Base-by-base conservation (phyloP, 2,329 filamentous ascomycete genomes). In the Thermothelomyces thermophilus region DNA sequence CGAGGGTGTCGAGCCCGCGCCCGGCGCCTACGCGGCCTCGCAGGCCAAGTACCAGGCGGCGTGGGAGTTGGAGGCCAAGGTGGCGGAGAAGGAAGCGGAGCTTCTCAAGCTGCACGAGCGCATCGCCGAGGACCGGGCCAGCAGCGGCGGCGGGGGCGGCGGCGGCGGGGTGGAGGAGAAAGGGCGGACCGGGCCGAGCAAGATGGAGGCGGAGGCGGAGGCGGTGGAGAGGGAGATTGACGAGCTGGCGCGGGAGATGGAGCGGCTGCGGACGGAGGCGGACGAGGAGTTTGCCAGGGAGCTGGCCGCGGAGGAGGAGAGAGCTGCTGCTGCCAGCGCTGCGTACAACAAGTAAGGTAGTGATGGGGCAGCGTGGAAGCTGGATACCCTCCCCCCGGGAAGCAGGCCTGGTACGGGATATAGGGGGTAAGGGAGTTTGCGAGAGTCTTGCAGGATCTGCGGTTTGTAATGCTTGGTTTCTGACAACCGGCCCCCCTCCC, bases 231-330 rank as follows among this genome's bases (percentile, higher is more conserved):
- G 56, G 51, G 67, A 70, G 55, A 61, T 74, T 35, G 65, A 70
- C 49, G 62, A 60, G 28, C 57, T 78, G 48, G 66, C 66, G 36
- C 53, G 56, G 11, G 63, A 65, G 41, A 57, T 75, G 22, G 66
- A 71, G 45, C 49, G 55, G 48, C 50, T 76, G 48, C 62, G 66
- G 52, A 52, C 73, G 5, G 68, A 74, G 59, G 73, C 70, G 2
- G 73, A 78, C 46, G 74, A 70, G 58, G 67, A 71, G 53, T 72
- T 72, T 52, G 74, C 72, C 26, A 64, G 66, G 52, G 69, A 72
- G 53, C 46, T 77, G 54, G 70, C 58, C 11, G 60, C 61, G 41
- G 60, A 64, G 50, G 62, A 65, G 49, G 46, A 41, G 45, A 20
- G 42, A 49, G 13, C 41, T 22, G 26, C 33, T n/a, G n/a, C n/a